phyloP scores from a whole-genome alignment of 768 basidiomycete species.

The Tephrocybe sp. region DNA sequence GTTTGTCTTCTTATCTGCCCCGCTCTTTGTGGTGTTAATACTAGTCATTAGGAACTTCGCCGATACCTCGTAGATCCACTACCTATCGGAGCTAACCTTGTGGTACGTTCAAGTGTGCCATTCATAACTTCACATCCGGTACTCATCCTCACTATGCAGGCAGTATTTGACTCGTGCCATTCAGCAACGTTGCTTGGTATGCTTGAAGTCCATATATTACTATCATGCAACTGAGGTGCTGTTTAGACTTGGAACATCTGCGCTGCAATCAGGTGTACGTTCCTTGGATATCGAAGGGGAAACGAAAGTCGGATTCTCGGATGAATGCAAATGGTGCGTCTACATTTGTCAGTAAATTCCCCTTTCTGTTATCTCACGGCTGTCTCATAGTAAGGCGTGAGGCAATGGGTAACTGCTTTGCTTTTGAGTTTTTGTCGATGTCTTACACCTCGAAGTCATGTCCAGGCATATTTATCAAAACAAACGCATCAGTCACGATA shows the following conservation, averaged over 20 bases:
- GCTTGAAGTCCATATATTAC: not conserved
- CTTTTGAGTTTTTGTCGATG: not conserved
- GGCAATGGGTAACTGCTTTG: constrained; percentile 11
- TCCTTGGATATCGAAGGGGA: constrained; percentile 44
- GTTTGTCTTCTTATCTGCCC: constrained; percentile 17
- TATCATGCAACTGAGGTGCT: not conserved
- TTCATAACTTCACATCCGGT: not conserved
- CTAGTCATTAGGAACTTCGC: constrained; percentile 27
- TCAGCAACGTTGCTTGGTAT: constrained; percentile 38
- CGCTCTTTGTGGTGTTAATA: not conserved
- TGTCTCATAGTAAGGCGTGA: constrained; percentile 14
- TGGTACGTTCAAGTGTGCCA: constrained; percentile 23
- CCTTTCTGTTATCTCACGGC: not conserved
- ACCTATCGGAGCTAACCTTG: constrained; percentile 33
- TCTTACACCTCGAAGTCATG: constrained; percentile 6
- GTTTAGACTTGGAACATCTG: constrained; percentile 38
- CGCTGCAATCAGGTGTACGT: constrained; percentile 44
- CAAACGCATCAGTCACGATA: constrained; percentile 18
- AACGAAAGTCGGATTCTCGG: constrained; percentile 28
- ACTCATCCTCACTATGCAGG: constrained; percentile 7
- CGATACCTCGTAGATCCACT: constrained; percentile 32
- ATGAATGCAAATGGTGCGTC: constrained; percentile 30
- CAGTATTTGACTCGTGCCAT: constrained; percentile 38
- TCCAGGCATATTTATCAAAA: constrained; percentile 24
- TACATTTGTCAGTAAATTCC: not conserved